Evolutionary conservation across 2,329 filamentous ascomycete genomes (phyloP).

Genomic region (Parascedosporium putredinis): DNA sequence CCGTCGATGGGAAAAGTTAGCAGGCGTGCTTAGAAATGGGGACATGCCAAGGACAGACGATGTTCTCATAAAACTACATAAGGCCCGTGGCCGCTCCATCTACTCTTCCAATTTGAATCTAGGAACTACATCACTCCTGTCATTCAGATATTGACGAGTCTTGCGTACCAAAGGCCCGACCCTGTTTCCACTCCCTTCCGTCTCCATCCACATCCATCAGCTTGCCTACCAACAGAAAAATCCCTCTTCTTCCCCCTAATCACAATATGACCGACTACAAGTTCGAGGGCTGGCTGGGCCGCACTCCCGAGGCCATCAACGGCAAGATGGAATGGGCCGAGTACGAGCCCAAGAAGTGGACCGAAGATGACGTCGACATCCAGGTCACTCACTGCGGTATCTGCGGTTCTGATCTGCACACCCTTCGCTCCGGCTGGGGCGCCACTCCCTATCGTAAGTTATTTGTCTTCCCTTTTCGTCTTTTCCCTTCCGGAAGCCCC

Average conservation of each 20-base stretch:
- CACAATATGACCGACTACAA: conserved; percentile 27
- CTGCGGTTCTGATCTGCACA: conserved; percentile 53
- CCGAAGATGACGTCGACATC: conserved; percentile 56
- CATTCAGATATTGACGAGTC: neutral
- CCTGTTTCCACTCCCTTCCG: neutral
- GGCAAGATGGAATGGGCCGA: conserved; percentile 45
- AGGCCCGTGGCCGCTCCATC: too few relatives aligned
- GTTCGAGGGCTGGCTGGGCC: conserved; percentile 43
- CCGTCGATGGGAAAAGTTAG: too few relatives aligned
- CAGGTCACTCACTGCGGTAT: conserved; percentile 56
- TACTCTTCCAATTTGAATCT: too few relatives aligned
- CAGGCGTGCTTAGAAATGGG: too few relatives aligned
- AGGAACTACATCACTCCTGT: too few relatives aligned
- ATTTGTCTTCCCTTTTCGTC: neutral
- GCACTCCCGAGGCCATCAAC: conserved; percentile 26
- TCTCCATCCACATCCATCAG: neutral
- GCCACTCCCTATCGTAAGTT: conserved; percentile 27
- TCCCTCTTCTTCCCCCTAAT: neutral
- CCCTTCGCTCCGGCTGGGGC: conserved; percentile 43
- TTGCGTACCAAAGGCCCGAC: neutral
- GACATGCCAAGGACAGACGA: too few relatives aligned
- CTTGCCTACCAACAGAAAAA: too few relatives aligned
- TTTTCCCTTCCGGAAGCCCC: neutral
- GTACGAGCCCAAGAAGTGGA: conserved; percentile 55
- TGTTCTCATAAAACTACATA: too few relatives aligned